Base-by-base conservation (phyloP, 495 filamentous ascomycete species). In the Beverwykella pulmonaria region DNA sequence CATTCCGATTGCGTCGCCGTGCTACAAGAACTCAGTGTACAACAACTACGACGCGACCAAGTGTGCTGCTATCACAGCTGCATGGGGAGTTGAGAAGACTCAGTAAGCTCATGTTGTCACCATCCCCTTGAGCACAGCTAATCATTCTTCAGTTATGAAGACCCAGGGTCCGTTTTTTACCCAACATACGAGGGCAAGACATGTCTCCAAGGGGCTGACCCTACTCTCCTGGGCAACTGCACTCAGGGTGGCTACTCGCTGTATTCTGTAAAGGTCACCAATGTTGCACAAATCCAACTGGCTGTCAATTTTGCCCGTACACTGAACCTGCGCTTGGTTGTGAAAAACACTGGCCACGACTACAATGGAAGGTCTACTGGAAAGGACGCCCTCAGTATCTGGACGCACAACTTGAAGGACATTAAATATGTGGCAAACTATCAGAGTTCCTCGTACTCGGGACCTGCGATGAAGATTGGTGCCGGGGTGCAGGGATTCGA, bases 171-270 rank as follows among this genome's bases (percentile, higher is more conserved):
- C 10, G 46, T 67, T 14, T 54, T 69, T 22, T 64, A 20, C 19
- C 69, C 69, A 1, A 34, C 59, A 9, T 71, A 39, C 53, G 26
- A 54, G 15, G 69, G 69, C 7, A 34, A 30, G 30, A 68, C 65
- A 17, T 69, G 56, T 41, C 36, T 47, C 2, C 53, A 36, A 46
- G 39, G 32, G 7, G 54, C 52, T 25, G 30, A 61, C 69, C 17
- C 32, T 1, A 19, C 39, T 9, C n/a, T 36, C 22, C n/a, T 57
- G 30, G 22, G 44, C 8, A 60, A 25, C 19, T 88, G 86, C 71
- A 84, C 80, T 0, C 75, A 83, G 34, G 86, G 85, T n/a, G 83
- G 82, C 10, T 88, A 83, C 72, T 81, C 83, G 5, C 77, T 72
- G 22, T 61, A 61, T 41, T 59, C 67, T 10, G 62, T 66, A 6